phyloP scores from a whole-genome alignment of 2,329 filamentous ascomycete species.

The Lachnellula occidentalis region DNA sequence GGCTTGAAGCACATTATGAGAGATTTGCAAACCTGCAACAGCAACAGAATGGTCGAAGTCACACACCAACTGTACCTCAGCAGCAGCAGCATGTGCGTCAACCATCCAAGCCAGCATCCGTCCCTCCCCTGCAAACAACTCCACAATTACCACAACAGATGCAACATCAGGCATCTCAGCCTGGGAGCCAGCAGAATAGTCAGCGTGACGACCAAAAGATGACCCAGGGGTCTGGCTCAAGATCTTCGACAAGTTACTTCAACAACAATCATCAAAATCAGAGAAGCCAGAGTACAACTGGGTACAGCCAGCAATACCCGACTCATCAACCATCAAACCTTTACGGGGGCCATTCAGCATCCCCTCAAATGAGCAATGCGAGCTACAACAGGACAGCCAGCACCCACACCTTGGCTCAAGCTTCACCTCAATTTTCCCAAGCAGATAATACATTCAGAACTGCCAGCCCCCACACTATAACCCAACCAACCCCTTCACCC shows the following conservation, averaged over 20 bases:
- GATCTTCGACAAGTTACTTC: constrained; percentile 24
- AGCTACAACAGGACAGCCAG: constrained; percentile 22
- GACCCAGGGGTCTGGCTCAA: constrained; percentile 16
- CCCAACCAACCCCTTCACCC: constrained; percentile 27
- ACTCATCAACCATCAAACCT: constrained; percentile 28
- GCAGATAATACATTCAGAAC: constrained; percentile 27
- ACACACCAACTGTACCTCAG: constrained; percentile 22
- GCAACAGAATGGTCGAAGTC: constrained; percentile 26
- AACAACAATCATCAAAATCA: constrained; percentile 26
- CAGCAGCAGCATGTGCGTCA: constrained; percentile 24
- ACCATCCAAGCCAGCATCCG: constrained; percentile 22
- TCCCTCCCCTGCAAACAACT: constrained; percentile 15
- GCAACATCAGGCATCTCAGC: constrained; percentile 20
- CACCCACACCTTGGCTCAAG: constrained; percentile 23
- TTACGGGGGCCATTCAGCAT: constrained; percentile 26
- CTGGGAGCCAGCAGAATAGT: constrained; percentile 17
- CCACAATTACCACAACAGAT: constrained; percentile 14
- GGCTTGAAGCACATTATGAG: constrained; percentile 31
- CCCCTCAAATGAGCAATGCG: constrained; percentile 26
- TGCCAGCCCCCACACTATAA: constrained; percentile 26
- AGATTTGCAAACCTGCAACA: constrained; percentile 24
- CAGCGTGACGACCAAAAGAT: constrained; percentile 26
- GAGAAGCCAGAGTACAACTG: constrained; percentile 15
- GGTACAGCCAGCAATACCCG: constrained; percentile 29
- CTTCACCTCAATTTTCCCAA: constrained; percentile 28